phyloP scores from a whole-genome alignment of 345 rosid genomes.

The Diplotaxis tenuifolia region DNA sequence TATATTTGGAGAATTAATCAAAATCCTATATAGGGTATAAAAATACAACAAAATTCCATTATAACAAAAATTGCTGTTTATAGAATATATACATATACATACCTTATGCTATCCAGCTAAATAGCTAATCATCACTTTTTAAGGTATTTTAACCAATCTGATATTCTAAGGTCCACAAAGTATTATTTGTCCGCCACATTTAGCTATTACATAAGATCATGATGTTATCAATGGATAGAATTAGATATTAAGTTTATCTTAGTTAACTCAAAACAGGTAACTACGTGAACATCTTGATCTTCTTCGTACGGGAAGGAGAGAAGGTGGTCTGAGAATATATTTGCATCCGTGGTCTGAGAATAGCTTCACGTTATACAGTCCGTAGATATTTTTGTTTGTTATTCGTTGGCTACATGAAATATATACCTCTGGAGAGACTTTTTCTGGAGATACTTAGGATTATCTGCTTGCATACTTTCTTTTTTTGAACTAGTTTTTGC shows the following conservation, averaged over 20 bases:
- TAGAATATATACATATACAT: not conserved
- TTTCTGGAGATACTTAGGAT: not conserved
- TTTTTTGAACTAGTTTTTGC: no score
- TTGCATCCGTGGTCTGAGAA: not conserved
- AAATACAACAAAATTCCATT: no score
- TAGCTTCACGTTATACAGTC: not conserved
- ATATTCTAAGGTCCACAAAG: not conserved
- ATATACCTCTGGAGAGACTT: not conserved
- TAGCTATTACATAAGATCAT: constrained; percentile 4
- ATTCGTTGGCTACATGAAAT: not conserved
- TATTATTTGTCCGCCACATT: not conserved
- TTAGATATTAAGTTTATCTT: constrained; percentile 14
- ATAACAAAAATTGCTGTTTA: no score
- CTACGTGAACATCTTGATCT: constrained; percentile 15
- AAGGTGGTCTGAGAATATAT: constrained; percentile 1
- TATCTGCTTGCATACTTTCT: not conserved
- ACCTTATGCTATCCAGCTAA: not conserved
- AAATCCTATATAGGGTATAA: not conserved
- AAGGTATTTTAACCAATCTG: not conserved
- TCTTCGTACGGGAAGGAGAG: not conserved
- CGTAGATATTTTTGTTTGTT: not conserved
- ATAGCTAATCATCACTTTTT: not conserved
- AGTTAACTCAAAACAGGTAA: not conserved
- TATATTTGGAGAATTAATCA: not conserved
- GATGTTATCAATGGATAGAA: constrained; percentile 6